A percentile compares a stretch with the other conserved stretches of the same genome.
phyloP scores from a whole-genome alignment of 805 yeast genomes.

The Cyberlindnera maritima region DNA sequence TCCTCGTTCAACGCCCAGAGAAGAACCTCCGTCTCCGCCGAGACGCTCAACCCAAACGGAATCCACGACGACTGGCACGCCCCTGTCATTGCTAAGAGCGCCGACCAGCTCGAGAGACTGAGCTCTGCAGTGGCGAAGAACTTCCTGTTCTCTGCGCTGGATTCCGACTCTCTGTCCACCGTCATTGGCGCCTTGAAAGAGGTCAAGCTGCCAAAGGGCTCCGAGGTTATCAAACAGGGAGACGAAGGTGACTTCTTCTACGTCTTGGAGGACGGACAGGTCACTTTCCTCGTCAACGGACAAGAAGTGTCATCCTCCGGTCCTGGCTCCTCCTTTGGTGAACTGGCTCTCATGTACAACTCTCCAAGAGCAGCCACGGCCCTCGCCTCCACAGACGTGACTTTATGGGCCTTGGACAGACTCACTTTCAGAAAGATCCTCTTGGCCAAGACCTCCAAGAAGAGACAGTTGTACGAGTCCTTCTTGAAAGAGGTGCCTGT shows the following conservation, averaged over 20 bases:
- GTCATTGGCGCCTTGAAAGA: slow-evolving; percentile 84
- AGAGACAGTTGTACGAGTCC: slow-evolving; percentile 86
- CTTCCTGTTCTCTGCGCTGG: slow-evolving; percentile 82
- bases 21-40: slow-evolving; percentile 90
- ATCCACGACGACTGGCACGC: slow-evolving; percentile 68
- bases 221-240: slow-evolving; percentile 81
- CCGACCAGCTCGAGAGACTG: slow-evolving; percentile 64
- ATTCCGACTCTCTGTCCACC: slow-evolving; percentile 69
- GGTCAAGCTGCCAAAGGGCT: slow-evolving; percentile 54
- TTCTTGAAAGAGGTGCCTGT: slow-evolving; percentile 86
- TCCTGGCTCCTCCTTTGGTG: slow-evolving; percentile 92
- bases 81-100: slow-evolving; percentile 61
- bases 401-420: slow-evolving; percentile 91
- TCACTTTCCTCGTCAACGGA: slow-evolving; percentile 70
- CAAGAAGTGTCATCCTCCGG: slow-evolving; percentile 70
- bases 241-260: slow-evolving; percentile 94
- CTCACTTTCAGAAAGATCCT: slow-evolving; percentile 88
- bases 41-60: slow-evolving; percentile 73
- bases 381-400: slow-evolving; percentile 63
- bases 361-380: slow-evolving; percentile 98
- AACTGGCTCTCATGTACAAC: slow-evolving; percentile 94
- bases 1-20: slow-evolving; percentile 71
- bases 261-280: slow-evolving; percentile 79
- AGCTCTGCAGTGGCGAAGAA: slow-evolving; percentile 72
- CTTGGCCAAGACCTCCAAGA: slow-evolving; percentile 84